Percentiles rank a stretch among this genome's conserved stretches.
These are phyloP conservation scores for Hanseniaspora sp. DNA, from an alignment of 1,139 yeast genomes.

Conservation along the genomic window DNA sequence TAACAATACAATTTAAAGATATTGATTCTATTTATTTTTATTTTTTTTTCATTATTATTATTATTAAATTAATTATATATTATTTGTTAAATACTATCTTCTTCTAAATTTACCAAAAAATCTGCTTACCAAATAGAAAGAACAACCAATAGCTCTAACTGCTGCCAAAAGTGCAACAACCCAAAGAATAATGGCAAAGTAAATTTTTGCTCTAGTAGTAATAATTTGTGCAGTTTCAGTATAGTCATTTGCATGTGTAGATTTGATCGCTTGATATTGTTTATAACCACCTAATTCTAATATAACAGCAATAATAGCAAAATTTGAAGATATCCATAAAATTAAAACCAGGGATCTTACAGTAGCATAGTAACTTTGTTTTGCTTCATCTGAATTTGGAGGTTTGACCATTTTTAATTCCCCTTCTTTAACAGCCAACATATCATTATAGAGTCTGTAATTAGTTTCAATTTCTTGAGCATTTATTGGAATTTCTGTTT, in stretches of 20 bases:
- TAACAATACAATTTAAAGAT: no score
- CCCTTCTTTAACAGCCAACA: conserved; percentile 42
- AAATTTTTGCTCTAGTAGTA: conserved; percentile 38
- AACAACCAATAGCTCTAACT: conserved; percentile 60
- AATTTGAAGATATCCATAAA: conserved; percentile 69
- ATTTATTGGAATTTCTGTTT: conserved; percentile 58
- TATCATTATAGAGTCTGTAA: conserved; percentile 51
- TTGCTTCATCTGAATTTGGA: conserved; percentile 40
- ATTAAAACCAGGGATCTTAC: conserved; percentile 71
- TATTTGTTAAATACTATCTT: neutral
- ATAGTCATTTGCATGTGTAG: conserved; percentile 25
- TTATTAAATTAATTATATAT: no score
- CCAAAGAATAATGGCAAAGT: conserved; percentile 68
- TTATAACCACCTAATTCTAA: conserved; percentile 50
- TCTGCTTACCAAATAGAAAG: conserved; percentile 43
- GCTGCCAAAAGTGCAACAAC: conserved; percentile 70
- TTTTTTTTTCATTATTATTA: no score
- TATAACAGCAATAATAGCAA: conserved; percentile 58
- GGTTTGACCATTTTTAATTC: conserved; percentile 29
- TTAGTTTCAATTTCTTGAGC: conserved; percentile 51
- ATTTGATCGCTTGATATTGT: conserved; percentile 24
- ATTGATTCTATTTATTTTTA: no score
- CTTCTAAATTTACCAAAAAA: conserved; percentile 17
- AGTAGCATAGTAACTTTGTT: conserved; percentile 61
- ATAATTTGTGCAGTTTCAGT: conserved; percentile 30